phyloP scores from a whole-genome alignment of 2,329 filamentous ascomycete species.

The Trichophyton schoenleinii region DNA sequence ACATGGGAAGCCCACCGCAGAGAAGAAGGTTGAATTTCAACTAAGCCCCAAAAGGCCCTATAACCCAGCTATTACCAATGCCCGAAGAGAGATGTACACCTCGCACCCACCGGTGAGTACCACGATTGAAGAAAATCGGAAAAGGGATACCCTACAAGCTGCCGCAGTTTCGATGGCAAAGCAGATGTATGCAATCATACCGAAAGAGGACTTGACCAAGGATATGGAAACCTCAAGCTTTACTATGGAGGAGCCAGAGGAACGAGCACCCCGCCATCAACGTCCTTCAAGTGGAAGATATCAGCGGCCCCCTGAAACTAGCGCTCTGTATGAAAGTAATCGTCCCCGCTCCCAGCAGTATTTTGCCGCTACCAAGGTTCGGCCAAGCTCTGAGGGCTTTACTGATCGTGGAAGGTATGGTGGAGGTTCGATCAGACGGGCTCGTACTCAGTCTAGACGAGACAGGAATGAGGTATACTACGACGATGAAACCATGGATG shows the following conservation, averaged over 20 bases:
- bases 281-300: not conserved
- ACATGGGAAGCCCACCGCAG: conserved; percentile 6
- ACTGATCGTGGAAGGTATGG: conserved; percentile 40
- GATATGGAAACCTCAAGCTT: conserved; percentile 33
- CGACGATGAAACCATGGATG: conserved; percentile 51
- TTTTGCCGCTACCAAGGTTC: conserved; percentile 33
- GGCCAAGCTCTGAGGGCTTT: conserved; percentile 53
- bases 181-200: conserved; percentile 56
- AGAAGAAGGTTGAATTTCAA: conserved; percentile 28
- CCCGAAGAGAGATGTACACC: conserved; percentile 63
- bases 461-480: conserved; percentile 56
- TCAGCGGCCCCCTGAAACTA: not conserved
- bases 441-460: conserved; percentile 49
- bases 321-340: not conserved
- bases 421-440: conserved; percentile 55
- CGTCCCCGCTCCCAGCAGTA: not conserved
- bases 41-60: conserved; percentile 45
- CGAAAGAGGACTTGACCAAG: conserved; percentile 40
- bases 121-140: conserved; percentile 58
- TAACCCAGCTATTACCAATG: conserved; percentile 52
- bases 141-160: conserved; percentile 56
- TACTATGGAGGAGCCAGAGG: conserved; percentile 4
- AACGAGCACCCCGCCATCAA: not conserved
- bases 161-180: conserved; percentile 76
- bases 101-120: conserved; percentile 57